phyloP scores from a whole-genome alignment of 257 asterid species.

The Fraxinus anomala region DNA sequence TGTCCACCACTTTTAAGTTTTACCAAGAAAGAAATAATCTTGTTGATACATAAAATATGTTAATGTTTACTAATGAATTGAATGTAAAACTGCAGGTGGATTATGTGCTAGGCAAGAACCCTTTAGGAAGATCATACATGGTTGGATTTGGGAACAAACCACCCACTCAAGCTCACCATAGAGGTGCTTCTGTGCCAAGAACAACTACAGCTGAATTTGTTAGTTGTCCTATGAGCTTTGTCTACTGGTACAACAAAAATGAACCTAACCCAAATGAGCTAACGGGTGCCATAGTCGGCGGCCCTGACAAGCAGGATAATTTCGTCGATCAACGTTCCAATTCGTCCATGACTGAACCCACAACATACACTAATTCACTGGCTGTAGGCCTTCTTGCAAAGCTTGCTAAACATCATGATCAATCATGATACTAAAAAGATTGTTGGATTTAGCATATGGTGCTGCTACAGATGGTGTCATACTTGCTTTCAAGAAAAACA shows the following conservation, averaged over 20 bases:
- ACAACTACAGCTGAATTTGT: conserved; percentile 31
- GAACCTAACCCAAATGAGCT: conserved; percentile 65
- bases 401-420: conserved; percentile 54
- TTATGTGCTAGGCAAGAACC: conserved; percentile 70
- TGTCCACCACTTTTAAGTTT: too few species aligned
- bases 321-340: conserved; percentile 53
- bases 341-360: conserved; percentile 74
- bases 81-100: conserved; percentile 51
- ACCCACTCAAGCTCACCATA: conserved; percentile 77
- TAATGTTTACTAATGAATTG: not conserved
- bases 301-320: conserved; percentile 65
- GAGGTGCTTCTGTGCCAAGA: conserved; percentile 86
- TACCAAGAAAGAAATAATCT: too few species aligned
- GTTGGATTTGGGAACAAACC: conserved; percentile 80
- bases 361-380: conserved; percentile 69
- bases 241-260: conserved; percentile 46
- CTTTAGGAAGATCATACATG: conserved; percentile 68
- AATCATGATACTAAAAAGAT: conserved; percentile 29
- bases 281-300: conserved; percentile 86
- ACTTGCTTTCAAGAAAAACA: too few species aligned
- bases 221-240: conserved; percentile 65
- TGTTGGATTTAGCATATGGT: not conserved
- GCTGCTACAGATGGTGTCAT: too few species aligned
- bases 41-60: too few species aligned
- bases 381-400: conserved; percentile 79